These are phyloP conservation scores for Pleurotus platypus DNA, from an alignment of 768 basidiomycete species.

Conservation along the genomic window DNA sequence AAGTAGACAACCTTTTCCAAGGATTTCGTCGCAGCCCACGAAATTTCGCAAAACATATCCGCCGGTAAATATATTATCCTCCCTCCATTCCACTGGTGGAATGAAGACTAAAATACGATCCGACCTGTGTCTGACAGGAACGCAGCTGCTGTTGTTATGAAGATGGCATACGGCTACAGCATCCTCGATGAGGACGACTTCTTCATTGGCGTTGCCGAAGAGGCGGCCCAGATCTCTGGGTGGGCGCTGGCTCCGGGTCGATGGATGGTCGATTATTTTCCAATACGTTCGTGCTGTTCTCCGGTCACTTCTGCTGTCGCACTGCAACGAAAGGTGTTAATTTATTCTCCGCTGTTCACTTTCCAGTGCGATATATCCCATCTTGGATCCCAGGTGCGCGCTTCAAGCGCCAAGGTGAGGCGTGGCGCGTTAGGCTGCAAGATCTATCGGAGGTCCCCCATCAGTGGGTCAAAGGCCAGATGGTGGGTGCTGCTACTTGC, in stretches of 20 bases:
- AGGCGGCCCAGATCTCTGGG: constrained; percentile 36
- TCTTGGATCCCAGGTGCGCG: constrained; percentile 44
- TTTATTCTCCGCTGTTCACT: not conserved
- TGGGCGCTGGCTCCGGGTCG: constrained; percentile 35
- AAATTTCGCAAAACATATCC: constrained; percentile 30
- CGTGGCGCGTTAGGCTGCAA: constrained; percentile 33
- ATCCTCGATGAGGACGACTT: constrained; percentile 28
- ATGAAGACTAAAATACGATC: too few relatives aligned
- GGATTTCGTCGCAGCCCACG: constrained; percentile 27
- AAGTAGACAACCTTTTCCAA: constrained; percentile 28
- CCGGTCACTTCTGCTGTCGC: not conserved
- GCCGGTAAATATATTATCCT: constrained; percentile 23
- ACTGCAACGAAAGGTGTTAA: too few relatives aligned
- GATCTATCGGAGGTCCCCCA: constrained; percentile 35
- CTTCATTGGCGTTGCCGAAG: constrained; percentile 36
- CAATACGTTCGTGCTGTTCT: constrained; percentile 26
- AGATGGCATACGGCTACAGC: constrained; percentile 38
- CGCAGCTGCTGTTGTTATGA: constrained; percentile 37
- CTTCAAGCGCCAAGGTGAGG: constrained; percentile 43
- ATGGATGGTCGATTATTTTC: constrained; percentile 42
- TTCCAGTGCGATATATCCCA: constrained; percentile 45
- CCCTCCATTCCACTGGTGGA: too few relatives aligned
- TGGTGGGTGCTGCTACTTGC: constrained; percentile 22
- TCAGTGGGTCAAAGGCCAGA: constrained; percentile 41
- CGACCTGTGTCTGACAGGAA: constrained; percentile 20